phyloP scores from a whole-genome alignment of 1,284 basidiomycete genomes.

The Microbotryomycetes sp. region DNA sequence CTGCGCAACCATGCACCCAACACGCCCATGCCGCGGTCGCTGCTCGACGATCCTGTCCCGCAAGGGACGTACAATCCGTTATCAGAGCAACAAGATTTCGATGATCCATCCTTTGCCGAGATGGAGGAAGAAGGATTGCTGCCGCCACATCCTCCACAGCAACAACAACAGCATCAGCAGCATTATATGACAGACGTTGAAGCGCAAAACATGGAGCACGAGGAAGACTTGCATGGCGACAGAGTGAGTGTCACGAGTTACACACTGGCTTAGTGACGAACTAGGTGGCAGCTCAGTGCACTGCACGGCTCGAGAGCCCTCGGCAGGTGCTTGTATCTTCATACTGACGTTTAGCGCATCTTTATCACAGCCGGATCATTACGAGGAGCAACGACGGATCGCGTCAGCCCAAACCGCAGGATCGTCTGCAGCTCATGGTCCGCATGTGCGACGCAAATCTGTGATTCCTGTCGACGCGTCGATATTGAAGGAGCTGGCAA shows the following conservation, averaged over 20 bases:
- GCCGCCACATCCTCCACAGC: conserved; percentile 2
- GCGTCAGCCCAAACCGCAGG: conserved; percentile 14
- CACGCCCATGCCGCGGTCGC: conserved; percentile 18
- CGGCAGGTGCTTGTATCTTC: background rate
- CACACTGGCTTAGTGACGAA: background rate
- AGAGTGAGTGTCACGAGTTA: conserved; percentile 13
- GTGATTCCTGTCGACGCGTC: conserved; percentile 44
- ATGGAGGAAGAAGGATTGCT: conserved; percentile 30
- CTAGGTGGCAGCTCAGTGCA: background rate
- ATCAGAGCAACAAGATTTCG: conserved; percentile 19
- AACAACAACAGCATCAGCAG: no score
- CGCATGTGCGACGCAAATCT: conserved; percentile 39
- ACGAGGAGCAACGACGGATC: conserved; percentile 21
- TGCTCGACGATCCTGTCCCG: conserved; percentile 26
- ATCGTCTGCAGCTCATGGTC: conserved; percentile 2
- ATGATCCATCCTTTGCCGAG: conserved; percentile 26
- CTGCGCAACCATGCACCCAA: conserved; percentile 26
- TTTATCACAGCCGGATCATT: conserved; percentile 8
- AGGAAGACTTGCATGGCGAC: conserved; percentile 18
- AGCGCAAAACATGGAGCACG: background rate
- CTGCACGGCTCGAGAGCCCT: background rate
- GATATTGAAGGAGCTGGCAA: conserved; percentile 42
- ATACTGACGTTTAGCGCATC: conserved; percentile 12
- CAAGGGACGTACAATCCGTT: conserved; percentile 30
- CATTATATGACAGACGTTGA: background rate